A percentile compares a stretch with the other conserved stretches of the same genome.
phyloP scores from a whole-genome alignment of 2,329 filamentous ascomycete species.

The Talaromyces atroroseus region DNA sequence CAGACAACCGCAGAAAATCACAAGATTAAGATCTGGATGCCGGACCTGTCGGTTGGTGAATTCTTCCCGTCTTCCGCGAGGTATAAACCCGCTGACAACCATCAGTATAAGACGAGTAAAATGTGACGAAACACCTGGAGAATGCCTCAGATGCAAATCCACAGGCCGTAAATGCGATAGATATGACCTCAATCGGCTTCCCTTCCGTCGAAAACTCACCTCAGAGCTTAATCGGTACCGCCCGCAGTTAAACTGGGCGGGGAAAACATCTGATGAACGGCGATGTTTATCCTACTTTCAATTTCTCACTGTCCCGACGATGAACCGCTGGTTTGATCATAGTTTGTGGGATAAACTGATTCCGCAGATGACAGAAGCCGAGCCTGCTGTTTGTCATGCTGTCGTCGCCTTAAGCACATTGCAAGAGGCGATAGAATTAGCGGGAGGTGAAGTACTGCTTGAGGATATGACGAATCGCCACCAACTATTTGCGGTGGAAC shows the following conservation, averaged over 20 bases:
- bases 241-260: neutral
- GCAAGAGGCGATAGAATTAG: conserved; percentile 13
- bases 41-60: neutral
- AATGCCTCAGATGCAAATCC: neutral
- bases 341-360: conserved; percentile 15
- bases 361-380: conserved; percentile 18
- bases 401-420: conserved; percentile 19
- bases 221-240: neutral
- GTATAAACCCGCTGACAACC: neutral
- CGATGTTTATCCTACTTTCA: conserved; percentile 18
- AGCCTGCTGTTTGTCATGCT: conserved; percentile 18
- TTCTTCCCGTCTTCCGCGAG: neutral
- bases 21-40: neutral
- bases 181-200: neutral
- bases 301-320: conserved; percentile 6
- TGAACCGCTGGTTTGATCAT: conserved; percentile 12
- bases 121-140: neutral
- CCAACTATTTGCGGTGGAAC: conserved; percentile 19
- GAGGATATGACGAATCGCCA: conserved; percentile 5
- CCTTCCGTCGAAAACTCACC: neutral
- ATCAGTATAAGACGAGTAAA: neutral
- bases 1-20: no score
- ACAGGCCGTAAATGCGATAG: neutral
- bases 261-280: conserved; percentile 15
- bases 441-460: neutral